phyloP scores from a whole-genome alignment of 495 filamentous ascomycete species.

The Annulohypoxylon maeteangense region DNA sequence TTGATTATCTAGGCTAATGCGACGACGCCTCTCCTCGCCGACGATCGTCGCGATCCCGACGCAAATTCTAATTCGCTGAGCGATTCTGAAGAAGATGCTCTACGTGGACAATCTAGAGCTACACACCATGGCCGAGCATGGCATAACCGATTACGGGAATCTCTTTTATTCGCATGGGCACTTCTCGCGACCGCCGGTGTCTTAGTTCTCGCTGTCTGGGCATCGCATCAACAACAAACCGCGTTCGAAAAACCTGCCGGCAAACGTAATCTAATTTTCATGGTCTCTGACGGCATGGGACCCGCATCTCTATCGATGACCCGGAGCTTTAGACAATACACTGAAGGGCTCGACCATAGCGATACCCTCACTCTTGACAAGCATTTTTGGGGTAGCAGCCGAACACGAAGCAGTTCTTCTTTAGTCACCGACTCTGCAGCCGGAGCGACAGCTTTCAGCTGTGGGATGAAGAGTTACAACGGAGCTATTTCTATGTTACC shows the following conservation, averaged over 20 bases:
- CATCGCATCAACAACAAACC: constrained; percentile 69
- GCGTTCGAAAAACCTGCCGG: constrained; percentile 61
- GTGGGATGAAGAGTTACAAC: constrained; percentile 92
- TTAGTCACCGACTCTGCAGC: constrained; percentile 95
- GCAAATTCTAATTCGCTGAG: constrained; percentile 3
- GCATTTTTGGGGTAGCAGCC: constrained; percentile 86
- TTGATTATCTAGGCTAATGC: constrained; percentile 30
- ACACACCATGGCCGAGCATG: constrained; percentile 37
- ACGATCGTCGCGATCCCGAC: constrained; percentile 33
- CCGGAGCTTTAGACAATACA: constrained; percentile 78
- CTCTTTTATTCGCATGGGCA: constrained; percentile 87
- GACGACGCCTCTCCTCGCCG: constrained; percentile 45
- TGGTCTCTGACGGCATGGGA: constrained; percentile 99
- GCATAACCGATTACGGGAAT: constrained; percentile 57
- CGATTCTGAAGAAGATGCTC: constrained; percentile 38
- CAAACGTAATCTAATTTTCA: constrained; percentile 95
- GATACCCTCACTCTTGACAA: constrained; percentile 82
- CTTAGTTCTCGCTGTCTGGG: constrained; percentile 77
- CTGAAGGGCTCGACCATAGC: constrained; percentile 71
- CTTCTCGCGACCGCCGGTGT: constrained; percentile 83
- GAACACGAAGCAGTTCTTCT: constrained; percentile 82
- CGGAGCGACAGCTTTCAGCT: constrained; percentile 95
- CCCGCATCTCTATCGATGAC: constrained; percentile 89
- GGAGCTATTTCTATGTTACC: constrained; percentile 91
- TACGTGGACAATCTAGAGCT: constrained; percentile 38